Base-by-base conservation (phyloP, 495 filamentous ascomycete species). In the Collariella sp. region DNA sequence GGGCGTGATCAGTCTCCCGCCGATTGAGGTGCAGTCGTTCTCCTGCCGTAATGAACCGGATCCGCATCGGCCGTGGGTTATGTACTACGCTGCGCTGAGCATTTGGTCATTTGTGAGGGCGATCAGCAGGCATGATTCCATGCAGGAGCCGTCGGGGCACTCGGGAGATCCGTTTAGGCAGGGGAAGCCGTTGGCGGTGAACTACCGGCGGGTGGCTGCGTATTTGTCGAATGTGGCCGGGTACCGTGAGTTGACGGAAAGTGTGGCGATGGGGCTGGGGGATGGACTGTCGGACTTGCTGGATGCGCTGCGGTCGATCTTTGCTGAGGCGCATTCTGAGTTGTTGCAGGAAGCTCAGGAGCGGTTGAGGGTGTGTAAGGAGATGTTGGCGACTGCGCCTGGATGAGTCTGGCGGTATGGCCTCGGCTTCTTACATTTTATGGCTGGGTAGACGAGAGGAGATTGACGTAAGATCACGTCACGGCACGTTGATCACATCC, bases 71-170 rank as follows among this genome's bases (percentile, higher is more conserved):
- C 89, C 93, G 1, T 98, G 93, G 93, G 88, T 97, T 34, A 81
- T 98, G 68, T 98, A 96, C 67, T 93, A 91, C 51, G 88, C 93
- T 0, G 83, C 86, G 1, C 72, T 97, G 54, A 87, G 91, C 44
- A 89, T 96, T 24, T 98, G 91, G 91, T 89, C 80, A 18, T 98
- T 93, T 63, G 90, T 88, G 16, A 90, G 83, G 60, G 91, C 93
- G 1, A 67, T 95, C 48, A 88, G 91, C 56, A 86, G 86, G 5
- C 62, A 50, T 51, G 65, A 54, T 57, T 59, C 59, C 44, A 50
- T 52, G 23, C 68, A 54, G 26, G 56, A 43, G 46, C 63, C 62
- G 46, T 35, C 45, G 7, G 41, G 49, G n/a, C 58, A 54, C 15
- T 29, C 52, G 16, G 19, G 42, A 9, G 41, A 20, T 7, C 50